These are phyloP conservation scores for Populus alba DNA, from an alignment of 345 rosid species.

Conservation along the genomic window DNA sequence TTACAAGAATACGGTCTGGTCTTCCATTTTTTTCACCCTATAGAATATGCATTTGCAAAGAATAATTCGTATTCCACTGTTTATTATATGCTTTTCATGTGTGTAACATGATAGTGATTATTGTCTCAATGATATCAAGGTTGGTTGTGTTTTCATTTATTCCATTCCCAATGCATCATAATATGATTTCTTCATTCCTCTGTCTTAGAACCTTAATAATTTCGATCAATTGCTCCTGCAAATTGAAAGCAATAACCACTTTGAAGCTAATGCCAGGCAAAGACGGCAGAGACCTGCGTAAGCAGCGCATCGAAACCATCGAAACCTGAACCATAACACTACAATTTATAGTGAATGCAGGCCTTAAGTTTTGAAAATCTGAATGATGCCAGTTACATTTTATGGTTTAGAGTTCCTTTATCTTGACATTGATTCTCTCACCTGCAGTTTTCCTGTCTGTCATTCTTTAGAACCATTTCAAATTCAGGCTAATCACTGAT, in stretches of 20 bases:
- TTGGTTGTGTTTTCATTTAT: slow-evolving; percentile 13
- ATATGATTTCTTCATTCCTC: neutral
- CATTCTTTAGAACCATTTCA: too few species aligned
- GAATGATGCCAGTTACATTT: too few species aligned
- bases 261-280: neutral
- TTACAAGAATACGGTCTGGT: slow-evolving; percentile 3
- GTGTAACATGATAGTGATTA: slow-evolving; percentile 20
- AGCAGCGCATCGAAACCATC: too few species aligned
- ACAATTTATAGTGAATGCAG: too few species aligned
- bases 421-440: too few species aligned
- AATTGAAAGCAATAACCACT: neutral
- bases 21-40: slow-evolving; percentile 17
- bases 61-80: slow-evolving; percentile 26
- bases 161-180: neutral
- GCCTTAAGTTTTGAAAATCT: too few species aligned
- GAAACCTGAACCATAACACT: neutral
- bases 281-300: neutral
- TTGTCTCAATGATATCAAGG: slow-evolving; percentile 16
- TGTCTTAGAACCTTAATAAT: neutral
- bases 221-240: too few species aligned
- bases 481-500: too few species aligned
- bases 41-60: slow-evolving; percentile 17
- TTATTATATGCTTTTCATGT: slow-evolving; percentile 17
- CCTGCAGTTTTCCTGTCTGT: neutral
- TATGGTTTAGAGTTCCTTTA: too few species aligned